phyloP scores from a whole-genome alignment of 495 filamentous ascomycete species.

The Penicillium pulvis region DNA sequence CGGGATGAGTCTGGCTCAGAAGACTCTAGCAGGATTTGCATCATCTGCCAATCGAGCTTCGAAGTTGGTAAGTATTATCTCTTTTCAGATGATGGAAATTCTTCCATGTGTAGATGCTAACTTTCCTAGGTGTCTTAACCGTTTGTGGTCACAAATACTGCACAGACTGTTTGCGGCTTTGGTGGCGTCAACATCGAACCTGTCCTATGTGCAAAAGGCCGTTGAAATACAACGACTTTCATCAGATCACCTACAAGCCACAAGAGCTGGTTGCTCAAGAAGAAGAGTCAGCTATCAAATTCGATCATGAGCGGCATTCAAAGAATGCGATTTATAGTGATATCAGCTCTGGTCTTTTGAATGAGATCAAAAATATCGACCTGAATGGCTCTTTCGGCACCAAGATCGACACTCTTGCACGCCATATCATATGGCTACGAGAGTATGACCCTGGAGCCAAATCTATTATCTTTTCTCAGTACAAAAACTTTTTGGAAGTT shows the following conservation, averaged over 20 bases:
- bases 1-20: slow-evolving; percentile 58
- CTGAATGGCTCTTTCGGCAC: slow-evolving; percentile 77
- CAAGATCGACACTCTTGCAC: slow-evolving; percentile 81
- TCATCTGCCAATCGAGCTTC: slow-evolving; percentile 77
- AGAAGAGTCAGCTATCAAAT: slow-evolving; percentile 49
- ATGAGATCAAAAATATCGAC: slow-evolving; percentile 81
- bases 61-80: slow-evolving; percentile 60
- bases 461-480: slow-evolving; percentile 90
- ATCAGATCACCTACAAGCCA: slow-evolving; percentile 83
- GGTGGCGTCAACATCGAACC: slow-evolving; percentile 65
- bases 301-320: slow-evolving; percentile 30
- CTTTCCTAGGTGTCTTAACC: slow-evolving; percentile 63
- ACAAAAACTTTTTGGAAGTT: slow-evolving; percentile 75
- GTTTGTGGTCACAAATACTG: slow-evolving; percentile 91
- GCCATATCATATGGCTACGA: slow-evolving; percentile 83
- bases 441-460: slow-evolving; percentile 84
- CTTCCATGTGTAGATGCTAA: slow-evolving; percentile 14
- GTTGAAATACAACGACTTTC: slow-evolving; percentile 63
- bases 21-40: slow-evolving; percentile 62
- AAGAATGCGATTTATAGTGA: slow-evolving; percentile 71
- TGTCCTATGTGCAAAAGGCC: slow-evolving; percentile 79
- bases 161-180: slow-evolving; percentile 76
- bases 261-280: slow-evolving; percentile 68
- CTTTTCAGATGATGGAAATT: neutral
- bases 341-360: slow-evolving; percentile 68